Conservation (phyloP, 75 land plant genomes). For the Selaginella tamariscina region DNA sequence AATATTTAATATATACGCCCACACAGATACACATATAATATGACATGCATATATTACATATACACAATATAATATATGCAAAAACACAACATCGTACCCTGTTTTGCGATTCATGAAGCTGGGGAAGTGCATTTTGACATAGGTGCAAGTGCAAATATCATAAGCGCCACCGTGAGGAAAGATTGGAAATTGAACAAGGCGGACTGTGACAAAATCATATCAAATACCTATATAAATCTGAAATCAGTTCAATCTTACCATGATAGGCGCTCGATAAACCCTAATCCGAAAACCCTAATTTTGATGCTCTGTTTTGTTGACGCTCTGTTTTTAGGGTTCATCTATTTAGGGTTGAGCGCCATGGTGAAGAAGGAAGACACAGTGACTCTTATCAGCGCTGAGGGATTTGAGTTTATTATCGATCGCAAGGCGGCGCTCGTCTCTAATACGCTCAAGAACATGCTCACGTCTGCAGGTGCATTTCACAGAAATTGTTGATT, state of each 20-base stretch:
- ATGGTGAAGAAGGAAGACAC: conserved; percentile 78
- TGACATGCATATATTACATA: neutral
- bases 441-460: conserved; percentile 85
- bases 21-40: neutral
- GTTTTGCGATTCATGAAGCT: conserved; percentile 62
- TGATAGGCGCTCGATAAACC: no score
- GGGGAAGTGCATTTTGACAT: conserved; percentile 80
- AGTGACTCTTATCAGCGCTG: conserved; percentile 94
- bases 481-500: neutral
- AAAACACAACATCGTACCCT: conserved; percentile 34
- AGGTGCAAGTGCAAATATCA: conserved; percentile 91
- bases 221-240: neutral
- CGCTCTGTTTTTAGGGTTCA: neutral
- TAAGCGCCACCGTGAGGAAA: conserved; percentile 71
- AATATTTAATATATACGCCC: neutral
- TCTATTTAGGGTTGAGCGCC: neutral
- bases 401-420: conserved; percentile 88
- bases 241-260: neutral
- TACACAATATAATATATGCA: neutral
- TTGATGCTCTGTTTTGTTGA: no score
- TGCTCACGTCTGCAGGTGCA: conserved; percentile 91
- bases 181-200: conserved; percentile 95
- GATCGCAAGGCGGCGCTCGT: conserved; percentile 88
- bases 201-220: conserved; percentile 41
- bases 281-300: neutral